Percentiles rank a stretch among this genome's conserved stretches.
Conservation (phyloP, 2,329 filamentous ascomycete genomes). For the Penicillium sp. region DNA sequence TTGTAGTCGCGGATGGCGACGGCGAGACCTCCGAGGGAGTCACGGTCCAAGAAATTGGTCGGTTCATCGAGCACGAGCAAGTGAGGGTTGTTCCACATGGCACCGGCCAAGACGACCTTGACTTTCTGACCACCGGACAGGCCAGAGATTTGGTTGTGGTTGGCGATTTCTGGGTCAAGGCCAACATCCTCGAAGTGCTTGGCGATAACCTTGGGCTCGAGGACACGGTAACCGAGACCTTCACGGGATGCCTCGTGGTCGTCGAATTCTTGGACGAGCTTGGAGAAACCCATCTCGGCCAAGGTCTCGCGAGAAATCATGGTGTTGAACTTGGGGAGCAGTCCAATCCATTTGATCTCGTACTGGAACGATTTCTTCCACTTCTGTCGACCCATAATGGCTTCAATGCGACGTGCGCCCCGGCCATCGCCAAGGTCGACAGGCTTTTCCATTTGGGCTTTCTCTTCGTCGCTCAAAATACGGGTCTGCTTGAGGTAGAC, state of each 20-base stretch:
- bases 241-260: slow-evolving; percentile 98
- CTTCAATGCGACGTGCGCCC: slow-evolving; percentile 72
- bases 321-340: slow-evolving; percentile 88
- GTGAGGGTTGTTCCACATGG: slow-evolving; percentile 99
- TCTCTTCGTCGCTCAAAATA: slow-evolving; percentile 77
- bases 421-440: slow-evolving; percentile 82
- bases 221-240: slow-evolving; percentile 89
- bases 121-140: slow-evolving; percentile 97
- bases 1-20: slow-evolving; percentile 97
- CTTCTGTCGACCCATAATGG: slow-evolving; percentile 93
- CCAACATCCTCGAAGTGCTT: slow-evolving; percentile 98
- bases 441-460: slow-evolving; percentile 84
- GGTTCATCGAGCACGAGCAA: slow-evolving; percentile 96
- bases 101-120: slow-evolving; percentile 93
- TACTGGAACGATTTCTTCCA: slow-evolving; percentile 99
- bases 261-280: slow-evolving; percentile 95
- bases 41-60: slow-evolving; percentile 98
- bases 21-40: slow-evolving; percentile 93
- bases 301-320: slow-evolving; percentile 93
- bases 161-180: slow-evolving; percentile 94
- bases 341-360: slow-evolving; percentile 90
- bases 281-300: slow-evolving; percentile 77
- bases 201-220: slow-evolving; percentile 88
- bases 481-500: slow-evolving; percentile 97
- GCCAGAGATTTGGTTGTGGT: slow-evolving; percentile 96